Base-by-base conservation (phyloP, 208 protist species). In the Balamuthia mandrillaris region DNA sequence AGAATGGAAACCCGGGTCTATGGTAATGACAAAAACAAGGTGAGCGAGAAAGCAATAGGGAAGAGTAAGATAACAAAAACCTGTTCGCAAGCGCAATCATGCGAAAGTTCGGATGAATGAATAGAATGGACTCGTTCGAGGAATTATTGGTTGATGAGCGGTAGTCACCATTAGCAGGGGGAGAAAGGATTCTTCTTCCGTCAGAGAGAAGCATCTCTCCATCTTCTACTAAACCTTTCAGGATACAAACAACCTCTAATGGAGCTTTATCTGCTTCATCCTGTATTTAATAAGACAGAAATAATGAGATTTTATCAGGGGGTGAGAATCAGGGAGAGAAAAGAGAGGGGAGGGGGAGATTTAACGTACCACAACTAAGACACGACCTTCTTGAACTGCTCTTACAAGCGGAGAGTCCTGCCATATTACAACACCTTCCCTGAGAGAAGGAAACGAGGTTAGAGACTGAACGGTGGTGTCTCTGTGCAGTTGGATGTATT, bases 191-290 rank as follows among this genome's bases (percentile, higher is more conserved):
- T 10, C 82, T 31, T 5, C 92, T 58, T 0, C 91, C 91, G 84
- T 95, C 92, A n/a, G 91, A 29, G 10, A 95, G 93, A 27, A 87
- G 66, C 83, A 95, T 91, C 27, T 91, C 52, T 1, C 86, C 81
- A 72, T 93, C 88, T 60, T 93, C 90, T 10, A 95, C 66, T 1
- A 94, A 86, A 7, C 88, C 72, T 58, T 94, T 94, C 24, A 94
- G 54, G 29, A 94, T 83, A 29, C 87, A 88, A 14, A 91, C 88
- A 7, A 94, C 93, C 87, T 98, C 96, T 24, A 97, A 91, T 5
- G 96, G 93, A 0, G 95, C 96, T 91, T 98, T 98, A 90, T 98
- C 97, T 47, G 97, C 96, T 88, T 98, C 96, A 86, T 98, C 96
- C 75, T 84, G 66, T 85, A 16, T 58, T 3, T 29, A 12, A 3